Percentiles rank a stretch among this genome's conserved stretches.
phyloP scores from a whole-genome alignment of 2,329 filamentous ascomycete species.

The Lachnellula cervina region DNA sequence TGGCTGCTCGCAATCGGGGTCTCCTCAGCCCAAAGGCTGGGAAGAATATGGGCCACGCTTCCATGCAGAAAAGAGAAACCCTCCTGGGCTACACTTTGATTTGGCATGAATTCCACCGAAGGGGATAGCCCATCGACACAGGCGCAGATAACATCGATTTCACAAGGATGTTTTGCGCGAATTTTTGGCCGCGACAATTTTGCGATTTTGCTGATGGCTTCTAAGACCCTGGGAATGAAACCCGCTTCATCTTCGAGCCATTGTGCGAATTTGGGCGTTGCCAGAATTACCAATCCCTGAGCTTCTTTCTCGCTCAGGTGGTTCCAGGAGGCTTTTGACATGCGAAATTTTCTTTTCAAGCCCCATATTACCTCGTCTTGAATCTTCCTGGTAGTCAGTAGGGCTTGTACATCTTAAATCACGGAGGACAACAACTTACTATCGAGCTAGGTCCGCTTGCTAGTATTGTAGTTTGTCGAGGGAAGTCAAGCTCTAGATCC shows the following conservation, averaged over 20 bases:
- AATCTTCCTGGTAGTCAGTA: not conserved
- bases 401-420: not conserved
- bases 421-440: not conserved
- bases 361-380: not conserved
- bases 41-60: constrained; percentile 37
- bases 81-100: constrained; percentile 22
- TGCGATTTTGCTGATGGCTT: constrained; percentile 4
- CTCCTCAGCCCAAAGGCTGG: constrained; percentile 39
- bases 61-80: constrained; percentile 52
- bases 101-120: constrained; percentile 5
- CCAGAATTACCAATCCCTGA: constrained; percentile 29
- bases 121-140: constrained; percentile 52
- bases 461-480: not conserved
- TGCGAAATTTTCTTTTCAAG: not conserved
- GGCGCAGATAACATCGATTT: constrained; percentile 47
- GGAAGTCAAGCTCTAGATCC: not conserved
- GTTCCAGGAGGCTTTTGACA: not conserved
- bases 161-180: not conserved
- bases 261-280: constrained; percentile 28
- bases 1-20: not conserved
- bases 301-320: not conserved
- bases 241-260: constrained; percentile 26
- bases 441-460: not conserved
- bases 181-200: not conserved
- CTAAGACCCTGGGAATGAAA: constrained; percentile 27